phyloP scores from a whole-genome alignment of 75 land plant genomes.

The Sequoiadendron giganteum region DNA sequence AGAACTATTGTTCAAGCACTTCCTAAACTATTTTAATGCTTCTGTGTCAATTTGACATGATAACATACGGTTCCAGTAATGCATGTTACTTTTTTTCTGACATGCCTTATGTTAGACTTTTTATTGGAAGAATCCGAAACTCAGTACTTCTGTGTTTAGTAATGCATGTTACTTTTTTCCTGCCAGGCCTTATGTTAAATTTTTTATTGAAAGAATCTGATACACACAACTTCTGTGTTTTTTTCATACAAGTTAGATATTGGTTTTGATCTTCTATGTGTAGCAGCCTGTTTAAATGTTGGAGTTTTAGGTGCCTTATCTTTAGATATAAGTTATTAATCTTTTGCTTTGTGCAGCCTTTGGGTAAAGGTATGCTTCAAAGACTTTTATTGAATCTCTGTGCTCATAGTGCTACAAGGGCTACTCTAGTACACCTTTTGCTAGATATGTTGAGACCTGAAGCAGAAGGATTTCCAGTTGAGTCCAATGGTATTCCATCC shows the following conservation, averaged over 20 bases:
- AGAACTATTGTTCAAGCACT: background rate
- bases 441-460: conserved; percentile 69
- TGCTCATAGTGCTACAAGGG: conserved; percentile 55
- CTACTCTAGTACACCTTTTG: conserved; percentile 42
- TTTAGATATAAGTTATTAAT: background rate
- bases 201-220: background rate
- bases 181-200: background rate
- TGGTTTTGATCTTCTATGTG: too few relatives aligned
- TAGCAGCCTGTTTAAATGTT: too few relatives aligned
- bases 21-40: background rate
- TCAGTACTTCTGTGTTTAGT: background rate
- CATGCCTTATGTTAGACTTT: background rate
- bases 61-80: background rate
- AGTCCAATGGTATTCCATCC: conserved; percentile 27
- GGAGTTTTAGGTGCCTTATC: too few relatives aligned
- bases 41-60: background rate
- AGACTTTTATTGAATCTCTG: conserved; percentile 68
- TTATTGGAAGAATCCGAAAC: background rate
- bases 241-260: conserved; percentile 4
- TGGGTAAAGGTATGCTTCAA: conserved; percentile 66
- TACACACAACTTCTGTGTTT: background rate
- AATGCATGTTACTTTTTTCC: background rate
- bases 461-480: conserved; percentile 28
- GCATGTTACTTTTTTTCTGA: background rate
- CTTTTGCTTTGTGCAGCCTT: conserved; percentile 31